Evolutionary conservation across 2,329 filamentous ascomycete species (phyloP), one percentile per base, ranked within the genome.

Genomic region (Trichoderma citrinoviride): DNA sequence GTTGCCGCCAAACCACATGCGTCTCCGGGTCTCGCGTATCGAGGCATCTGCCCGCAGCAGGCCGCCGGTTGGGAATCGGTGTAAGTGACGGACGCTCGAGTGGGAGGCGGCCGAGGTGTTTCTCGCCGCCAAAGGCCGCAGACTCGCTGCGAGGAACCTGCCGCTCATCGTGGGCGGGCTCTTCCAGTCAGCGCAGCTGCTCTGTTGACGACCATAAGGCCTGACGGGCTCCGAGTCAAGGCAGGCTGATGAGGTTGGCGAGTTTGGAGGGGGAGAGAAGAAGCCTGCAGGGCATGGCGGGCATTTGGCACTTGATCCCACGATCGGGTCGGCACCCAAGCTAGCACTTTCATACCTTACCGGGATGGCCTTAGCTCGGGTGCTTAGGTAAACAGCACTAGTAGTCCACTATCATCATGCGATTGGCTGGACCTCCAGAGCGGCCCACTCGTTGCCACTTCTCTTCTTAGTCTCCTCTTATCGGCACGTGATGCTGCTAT

Each of bases 1-100:
- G 73, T 92, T 95, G 57, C 90, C 90, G 14, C 88, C 82, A n/a
- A 91, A 89, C 89, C 91, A 95, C 76, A 88, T 83, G 67, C 89
- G 85, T 63, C 84, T 82, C 75, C 85, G 80, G 73, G 86, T 81
- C 74, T 84, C 80, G 72, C 87, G 84, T 70, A 87, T 81, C 70
- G 85, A 81, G 67, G 84, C 82, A 78, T 91, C 85, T 69, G 87
- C 82, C 71, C 87, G 83, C 66, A 92, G 82, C 41, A 93, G 83
- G 27, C 90, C 90, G 63, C 89, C 88, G 15, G 87, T 86, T 40
- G 88, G 85, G 66, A 88, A 81, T 67, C 83, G 87, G 77, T 91
- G 87, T 70, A 90, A 81, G 75, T 88, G 85, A 72, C 89, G 89
- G 71, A 81, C 80, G 27, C 27, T 52, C 33, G 33, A 37, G 33